Evolutionary conservation across 2,329 filamentous ascomycete genomes (phyloP).

Genomic region (Cladophialophora chaetospira): DNA sequence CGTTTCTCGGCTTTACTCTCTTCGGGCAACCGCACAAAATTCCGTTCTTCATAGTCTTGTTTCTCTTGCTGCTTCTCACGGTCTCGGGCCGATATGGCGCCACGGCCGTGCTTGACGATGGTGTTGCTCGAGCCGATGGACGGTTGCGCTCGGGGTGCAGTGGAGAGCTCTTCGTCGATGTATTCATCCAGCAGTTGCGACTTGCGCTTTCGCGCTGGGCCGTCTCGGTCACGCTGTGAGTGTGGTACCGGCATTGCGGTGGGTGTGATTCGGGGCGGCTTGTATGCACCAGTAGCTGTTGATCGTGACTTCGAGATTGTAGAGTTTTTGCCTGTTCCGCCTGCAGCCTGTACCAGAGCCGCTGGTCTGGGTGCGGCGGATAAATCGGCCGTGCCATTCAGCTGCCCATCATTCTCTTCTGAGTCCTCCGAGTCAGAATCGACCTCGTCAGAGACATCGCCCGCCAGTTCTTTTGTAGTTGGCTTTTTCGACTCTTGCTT

Average conservation of each 20-base stretch:
- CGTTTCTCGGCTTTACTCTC: conserved; percentile 84
- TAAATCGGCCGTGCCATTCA: conserved; percentile 55
- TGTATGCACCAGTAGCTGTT: conserved; percentile 68
- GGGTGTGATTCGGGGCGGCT: conserved; percentile 83
- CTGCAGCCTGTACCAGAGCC: conserved; percentile 22
- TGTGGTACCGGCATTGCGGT: conserved; percentile 70
- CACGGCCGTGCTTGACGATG: conserved; percentile 75
- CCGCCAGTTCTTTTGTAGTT: conserved; percentile 36
- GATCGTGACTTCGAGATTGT: conserved; percentile 7
- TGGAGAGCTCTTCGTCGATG: conserved; percentile 78
- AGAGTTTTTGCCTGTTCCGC: conserved; percentile 1
- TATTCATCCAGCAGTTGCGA: conserved; percentile 92
- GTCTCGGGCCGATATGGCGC: conserved; percentile 75
- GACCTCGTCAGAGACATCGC: conserved; percentile 42
- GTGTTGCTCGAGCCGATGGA: conserved; percentile 78
- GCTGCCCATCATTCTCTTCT: conserved; percentile 55
- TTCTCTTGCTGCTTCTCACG: conserved; percentile 76
- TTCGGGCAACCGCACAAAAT: conserved; percentile 84
- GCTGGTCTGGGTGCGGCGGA: conserved; percentile 20
- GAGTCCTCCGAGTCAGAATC: conserved; percentile 44
- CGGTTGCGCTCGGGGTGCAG: conserved; percentile 78
- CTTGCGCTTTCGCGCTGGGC: conserved; percentile 60
- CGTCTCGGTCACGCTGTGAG: conserved; percentile 60
- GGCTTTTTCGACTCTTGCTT: conserved; percentile 37
- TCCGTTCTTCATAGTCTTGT: conserved; percentile 84